Evolutionary conservation across 345 rosid species (phyloP).

Genomic region (Salix koriyanagi): DNA sequence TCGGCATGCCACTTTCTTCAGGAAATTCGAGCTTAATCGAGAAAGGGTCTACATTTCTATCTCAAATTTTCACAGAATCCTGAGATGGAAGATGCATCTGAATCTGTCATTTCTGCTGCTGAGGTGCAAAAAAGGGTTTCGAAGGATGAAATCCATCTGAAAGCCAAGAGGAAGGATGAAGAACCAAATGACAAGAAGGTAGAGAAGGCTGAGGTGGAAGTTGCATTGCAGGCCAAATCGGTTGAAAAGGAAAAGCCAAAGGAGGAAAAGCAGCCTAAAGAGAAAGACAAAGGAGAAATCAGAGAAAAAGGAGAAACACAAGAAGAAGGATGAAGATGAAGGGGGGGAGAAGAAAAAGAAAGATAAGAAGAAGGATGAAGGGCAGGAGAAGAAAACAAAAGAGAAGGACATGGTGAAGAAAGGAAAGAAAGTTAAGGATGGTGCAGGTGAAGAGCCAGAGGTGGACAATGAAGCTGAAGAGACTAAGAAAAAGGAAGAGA

Average conservation of each 20-base stretch:
- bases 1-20: not conserved
- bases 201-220: slow-evolving; percentile 40
- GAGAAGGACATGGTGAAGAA: not conserved
- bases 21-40: slow-evolving; percentile 18
- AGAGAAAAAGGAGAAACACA: slow-evolving; percentile 6
- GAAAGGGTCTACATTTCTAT: slow-evolving; percentile 15
- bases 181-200: slow-evolving; percentile 27
- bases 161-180: slow-evolving; percentile 44
- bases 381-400: not conserved
- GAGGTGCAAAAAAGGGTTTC: slow-evolving; percentile 34
- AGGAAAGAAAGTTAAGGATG: not conserved
- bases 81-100: slow-evolving; percentile 33
- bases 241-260: slow-evolving; percentile 47
- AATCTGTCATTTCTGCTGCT: slow-evolving; percentile 18
- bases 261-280: slow-evolving; percentile 1
- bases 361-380: not conserved
- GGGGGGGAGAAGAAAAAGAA: slow-evolving; percentile 1
- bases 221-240: slow-evolving; percentile 56
- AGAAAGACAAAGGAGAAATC: slow-evolving; percentile 6
- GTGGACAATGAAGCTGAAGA: slow-evolving; percentile 1
- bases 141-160: slow-evolving; percentile 52
- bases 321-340: not conserved
- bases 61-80: slow-evolving; percentile 10
- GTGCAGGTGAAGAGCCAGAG: not conserved
- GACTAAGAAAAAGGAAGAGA: slow-evolving; percentile 18